Percentiles rank a stretch among this genome's conserved stretches.
Evolutionary conservation across 495 filamentous ascomycete genomes (phyloP).

Genomic region (Podospora bellae-mahoneyi): DNA sequence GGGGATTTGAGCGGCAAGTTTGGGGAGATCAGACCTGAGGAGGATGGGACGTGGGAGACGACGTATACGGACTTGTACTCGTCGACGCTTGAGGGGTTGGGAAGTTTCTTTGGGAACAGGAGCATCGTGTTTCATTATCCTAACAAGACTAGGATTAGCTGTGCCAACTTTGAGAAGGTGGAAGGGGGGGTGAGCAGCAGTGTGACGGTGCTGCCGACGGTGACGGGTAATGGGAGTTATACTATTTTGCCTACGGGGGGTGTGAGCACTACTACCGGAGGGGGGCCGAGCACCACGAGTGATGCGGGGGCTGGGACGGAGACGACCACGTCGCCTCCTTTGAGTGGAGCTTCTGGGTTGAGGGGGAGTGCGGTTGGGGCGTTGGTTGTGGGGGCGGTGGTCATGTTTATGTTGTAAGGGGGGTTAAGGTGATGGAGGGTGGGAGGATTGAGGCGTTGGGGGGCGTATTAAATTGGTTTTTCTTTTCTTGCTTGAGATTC

Average conservation of each 20-base stretch:
- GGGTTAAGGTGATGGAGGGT: background rate
- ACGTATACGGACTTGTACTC: conserved; percentile 67
- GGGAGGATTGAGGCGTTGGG: conserved; percentile 7
- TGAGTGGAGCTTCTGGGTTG: conserved; percentile 1
- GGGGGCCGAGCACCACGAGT: conserved; percentile 12
- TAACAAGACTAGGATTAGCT: conserved; percentile 68
- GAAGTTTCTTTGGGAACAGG: conserved; percentile 73
- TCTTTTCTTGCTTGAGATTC: background rate
- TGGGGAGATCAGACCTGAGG: conserved; percentile 51
- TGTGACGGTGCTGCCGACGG: background rate
- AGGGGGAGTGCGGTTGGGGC: conserved; percentile 17
- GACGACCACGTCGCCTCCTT: background rate
- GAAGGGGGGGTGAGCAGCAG: conserved; percentile 12
- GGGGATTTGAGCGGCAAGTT: conserved; percentile 85
- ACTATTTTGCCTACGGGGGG: background rate
- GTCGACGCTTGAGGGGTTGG: conserved; percentile 53
- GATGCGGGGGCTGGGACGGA: background rate
- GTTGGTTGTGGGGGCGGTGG: conserved; percentile 25
- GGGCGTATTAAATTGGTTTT: background rate
- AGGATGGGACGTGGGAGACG: conserved; percentile 38
- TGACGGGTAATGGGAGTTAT: background rate
- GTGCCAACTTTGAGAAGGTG: conserved; percentile 60
- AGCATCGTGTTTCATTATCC: conserved; percentile 72
- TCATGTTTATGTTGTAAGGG: conserved; percentile 31
- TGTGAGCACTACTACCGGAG: background rate